Evolutionary conservation across 2,329 filamentous ascomycete genomes (phyloP).

Genomic region (Calonectria honghensis): DNA sequence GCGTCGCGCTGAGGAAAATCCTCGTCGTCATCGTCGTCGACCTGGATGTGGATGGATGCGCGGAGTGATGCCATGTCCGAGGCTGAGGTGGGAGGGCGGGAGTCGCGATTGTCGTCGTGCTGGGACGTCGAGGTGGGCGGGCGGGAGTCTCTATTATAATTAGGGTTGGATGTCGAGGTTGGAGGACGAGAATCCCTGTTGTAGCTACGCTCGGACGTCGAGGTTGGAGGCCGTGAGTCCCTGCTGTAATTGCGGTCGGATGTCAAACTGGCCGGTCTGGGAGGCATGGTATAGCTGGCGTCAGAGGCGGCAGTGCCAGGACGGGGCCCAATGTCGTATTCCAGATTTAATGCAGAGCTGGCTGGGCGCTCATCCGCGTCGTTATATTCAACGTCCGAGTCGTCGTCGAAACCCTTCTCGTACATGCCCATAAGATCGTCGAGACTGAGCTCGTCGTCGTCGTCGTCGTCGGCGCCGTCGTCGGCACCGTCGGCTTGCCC

Average conservation of each 20-base stretch:
- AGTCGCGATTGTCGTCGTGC: conserved; percentile 35
- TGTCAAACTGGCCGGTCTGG: conserved; percentile 18
- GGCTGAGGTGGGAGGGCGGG: conserved; percentile 59
- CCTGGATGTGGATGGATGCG: conserved; percentile 34
- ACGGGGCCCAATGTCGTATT: conserved; percentile 40
- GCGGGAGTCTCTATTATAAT: conserved; percentile 39
- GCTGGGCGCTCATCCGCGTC: conserved; percentile 56
- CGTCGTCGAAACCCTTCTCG: conserved; percentile 75
- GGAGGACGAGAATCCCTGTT: conserved; percentile 17
- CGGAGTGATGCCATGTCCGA: conserved; percentile 58
- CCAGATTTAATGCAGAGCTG: conserved; percentile 26
- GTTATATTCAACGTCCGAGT: conserved; percentile 61
- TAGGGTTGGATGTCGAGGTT: conserved; percentile 29
- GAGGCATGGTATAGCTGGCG: conserved; percentile 15
- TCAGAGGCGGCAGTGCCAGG: conserved; percentile 50
- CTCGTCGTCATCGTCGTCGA: conserved; percentile 44
- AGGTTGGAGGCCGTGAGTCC: conserved; percentile 33
- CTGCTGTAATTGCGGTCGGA: conserved; percentile 27
- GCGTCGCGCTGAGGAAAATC: conserved; percentile 47
- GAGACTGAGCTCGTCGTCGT: conserved; percentile 75
- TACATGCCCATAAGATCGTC: conserved; percentile 84
- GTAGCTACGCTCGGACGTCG: conserved; percentile 28
- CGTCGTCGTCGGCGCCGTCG: conserved; percentile 52
- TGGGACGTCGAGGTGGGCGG: conserved; percentile 58
- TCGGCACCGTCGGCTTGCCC: conserved; percentile 53